Evolutionary conservation across 176 grass and related monocot species (phyloP), one percentile per base, ranked within the genome.

Genomic region (Saccharum spontaneum): DNA sequence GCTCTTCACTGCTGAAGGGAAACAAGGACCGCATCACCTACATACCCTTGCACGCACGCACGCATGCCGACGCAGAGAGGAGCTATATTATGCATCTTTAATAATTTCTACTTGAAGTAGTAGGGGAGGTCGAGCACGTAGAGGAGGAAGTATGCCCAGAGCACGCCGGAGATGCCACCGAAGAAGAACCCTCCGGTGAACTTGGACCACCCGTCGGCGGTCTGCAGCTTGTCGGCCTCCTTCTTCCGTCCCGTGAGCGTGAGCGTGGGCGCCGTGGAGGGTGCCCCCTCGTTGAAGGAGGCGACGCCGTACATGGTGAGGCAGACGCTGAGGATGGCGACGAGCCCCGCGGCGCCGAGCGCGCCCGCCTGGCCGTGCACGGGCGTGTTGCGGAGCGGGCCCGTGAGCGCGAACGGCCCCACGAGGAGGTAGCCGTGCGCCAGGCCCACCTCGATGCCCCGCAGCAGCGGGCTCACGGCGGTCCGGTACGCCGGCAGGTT

Each of bases 401-500:
- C 97, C 3, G 97, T 84, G 23, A 92, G 94, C 8, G 94, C 97
- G 71, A 98, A 98, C 15, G 97, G 97, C 0, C 97, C 97, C 13
- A 98, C 91, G 36, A 98, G 91, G 78, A 98, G 91, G 90, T 95
- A 98, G 1, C 97, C 97, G 18, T 98, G 97, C 16, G 97, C 97
- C 1, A 98, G 83, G 5, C 97, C 97, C 4, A 98, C 91, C 88
- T 98, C 97, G 60, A 98, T 60, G 75, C 97, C 97, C 2, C 97
- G 93, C 71, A 98, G 97, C 41, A 98, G 93, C 7, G 97, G 97
- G 86, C 84, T 98, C 22, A 98, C 93, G 20, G 97, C 93, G 6
- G 97, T 98, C 71, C 97, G 91, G 93, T 98, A 98, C 26, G 97
- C 97, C 0, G 97, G 97, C 37, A 98, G 97, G 88, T 98, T 98